Percentiles rank a stretch among this genome's conserved stretches.
Conservation (phyloP, 179 eudicot species). For the Silene vulgaris region DNA sequence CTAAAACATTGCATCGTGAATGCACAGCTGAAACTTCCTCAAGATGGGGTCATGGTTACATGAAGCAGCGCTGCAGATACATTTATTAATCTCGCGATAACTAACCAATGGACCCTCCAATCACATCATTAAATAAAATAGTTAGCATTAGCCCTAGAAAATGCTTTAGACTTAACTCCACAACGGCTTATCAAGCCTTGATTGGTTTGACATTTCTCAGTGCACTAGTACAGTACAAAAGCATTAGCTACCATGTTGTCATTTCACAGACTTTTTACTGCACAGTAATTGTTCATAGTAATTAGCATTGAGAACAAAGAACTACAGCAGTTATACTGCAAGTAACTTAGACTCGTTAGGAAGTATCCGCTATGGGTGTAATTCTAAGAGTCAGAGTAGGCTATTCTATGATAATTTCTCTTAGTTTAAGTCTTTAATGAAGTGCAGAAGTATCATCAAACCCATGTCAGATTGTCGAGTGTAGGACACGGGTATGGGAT, state of each 20-base stretch:
- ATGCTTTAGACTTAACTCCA: not conserved
- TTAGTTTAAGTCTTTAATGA: no score
- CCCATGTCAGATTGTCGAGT: no score
- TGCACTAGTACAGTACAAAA: not conserved
- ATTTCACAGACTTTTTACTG: not conserved
- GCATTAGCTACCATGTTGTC: slow-evolving; percentile 16
- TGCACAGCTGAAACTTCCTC: not conserved
- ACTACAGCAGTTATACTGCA: no score
- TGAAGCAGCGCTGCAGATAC: not conserved
- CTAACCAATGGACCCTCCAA: not conserved
- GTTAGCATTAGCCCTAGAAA: not conserved
- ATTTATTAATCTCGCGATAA: not conserved
- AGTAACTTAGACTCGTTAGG: no score
- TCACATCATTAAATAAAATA: not conserved
- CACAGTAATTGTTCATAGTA: not conserved
- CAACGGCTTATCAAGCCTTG: slow-evolving; percentile 8
- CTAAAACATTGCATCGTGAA: not conserved
- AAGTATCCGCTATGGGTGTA: no score
- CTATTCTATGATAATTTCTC: no score
- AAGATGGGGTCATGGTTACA: not conserved
- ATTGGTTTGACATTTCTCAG: not conserved
- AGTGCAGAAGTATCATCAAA: no score
- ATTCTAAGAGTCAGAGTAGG: no score
- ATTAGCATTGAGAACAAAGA: no score
- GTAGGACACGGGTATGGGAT: no score